Percentiles rank a stretch among this genome's conserved stretches.
Evolutionary conservation across 2,329 filamentous ascomycete genomes (phyloP).

Genomic region (Ophiocordyceps australis): DNA sequence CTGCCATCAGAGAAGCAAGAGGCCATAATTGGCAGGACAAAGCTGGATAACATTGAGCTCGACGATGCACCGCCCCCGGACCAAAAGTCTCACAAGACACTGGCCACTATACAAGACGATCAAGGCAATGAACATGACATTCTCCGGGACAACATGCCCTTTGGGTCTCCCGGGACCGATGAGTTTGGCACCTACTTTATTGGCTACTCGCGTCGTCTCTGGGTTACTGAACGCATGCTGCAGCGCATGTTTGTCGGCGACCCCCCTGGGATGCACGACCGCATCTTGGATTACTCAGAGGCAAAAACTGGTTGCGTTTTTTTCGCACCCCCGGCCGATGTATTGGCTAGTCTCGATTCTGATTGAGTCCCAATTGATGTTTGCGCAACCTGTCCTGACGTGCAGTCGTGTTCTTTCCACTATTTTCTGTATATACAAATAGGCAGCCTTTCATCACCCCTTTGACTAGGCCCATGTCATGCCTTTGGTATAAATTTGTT

Average conservation of each 20-base stretch:
- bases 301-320: slow-evolving; percentile 33
- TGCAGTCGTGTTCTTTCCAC: no score
- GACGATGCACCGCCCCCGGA: slow-evolving; percentile 26
- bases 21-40: slow-evolving; percentile 35
- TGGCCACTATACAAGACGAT: slow-evolving; percentile 32
- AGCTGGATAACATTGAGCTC: slow-evolving; percentile 37
- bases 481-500: no score
- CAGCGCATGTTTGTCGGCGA: slow-evolving; percentile 36
- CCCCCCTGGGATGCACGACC: slow-evolving; percentile 34
- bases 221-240: slow-evolving; percentile 40
- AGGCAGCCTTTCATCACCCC: no score
- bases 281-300: slow-evolving; percentile 33
- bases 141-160: slow-evolving; percentile 42
- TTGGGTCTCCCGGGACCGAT: slow-evolving; percentile 28
- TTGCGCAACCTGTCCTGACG: no score
- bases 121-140: slow-evolving; percentile 31
- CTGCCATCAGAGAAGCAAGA: slow-evolving; percentile 33
- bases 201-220: slow-evolving; percentile 30
- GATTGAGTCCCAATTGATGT: no score
- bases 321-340: slow-evolving; percentile 22
- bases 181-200: slow-evolving; percentile 42
- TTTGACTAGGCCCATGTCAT: no score
- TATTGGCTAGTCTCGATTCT: slow-evolving; percentile 3
- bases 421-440: no score
- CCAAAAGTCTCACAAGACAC: slow-evolving; percentile 33